Evolutionary conservation across 2,329 filamentous ascomycete genomes (phyloP).

Genomic region (Colletotrichum godetiae): DNA sequence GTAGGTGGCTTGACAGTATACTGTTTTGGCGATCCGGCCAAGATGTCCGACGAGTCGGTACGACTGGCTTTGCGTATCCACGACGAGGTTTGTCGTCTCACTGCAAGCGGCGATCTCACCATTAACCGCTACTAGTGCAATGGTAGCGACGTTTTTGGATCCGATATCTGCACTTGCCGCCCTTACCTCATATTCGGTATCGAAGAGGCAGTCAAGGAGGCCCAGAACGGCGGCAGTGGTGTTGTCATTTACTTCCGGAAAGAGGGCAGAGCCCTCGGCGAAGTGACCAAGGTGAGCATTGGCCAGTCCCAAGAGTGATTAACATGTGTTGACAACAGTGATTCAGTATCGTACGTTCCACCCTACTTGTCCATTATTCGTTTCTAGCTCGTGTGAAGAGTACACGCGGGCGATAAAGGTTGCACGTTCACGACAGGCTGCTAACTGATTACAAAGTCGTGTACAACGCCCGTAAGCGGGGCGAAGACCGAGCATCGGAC

Average conservation of each 20-base stretch:
- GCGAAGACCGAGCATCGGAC: constrained; percentile 83
- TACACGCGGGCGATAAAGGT: not conserved
- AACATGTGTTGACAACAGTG: constrained; percentile 44
- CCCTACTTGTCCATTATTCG: not conserved
- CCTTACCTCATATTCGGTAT: constrained; percentile 98
- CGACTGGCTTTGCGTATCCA: constrained; percentile 86
- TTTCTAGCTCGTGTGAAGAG: not conserved
- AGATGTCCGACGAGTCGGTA: constrained; percentile 88
- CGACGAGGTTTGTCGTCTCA: constrained; percentile 61
- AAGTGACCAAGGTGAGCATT: constrained; percentile 87
- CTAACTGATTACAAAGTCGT: constrained; percentile 55
- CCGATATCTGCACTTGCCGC: constrained; percentile 96
- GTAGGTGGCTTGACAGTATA: constrained; percentile 90
- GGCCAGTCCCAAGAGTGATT: not conserved
- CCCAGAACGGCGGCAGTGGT: constrained; percentile 91
- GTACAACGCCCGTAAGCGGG: constrained; percentile 85
- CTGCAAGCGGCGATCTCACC: not conserved
- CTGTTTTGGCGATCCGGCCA: constrained; percentile 94
- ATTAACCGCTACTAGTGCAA: constrained; percentile 71
- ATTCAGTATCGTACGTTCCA: constrained; percentile 58
- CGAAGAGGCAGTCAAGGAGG: constrained; percentile 96
- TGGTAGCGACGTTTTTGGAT: constrained; percentile 96
- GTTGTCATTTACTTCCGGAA: constrained; percentile 99
- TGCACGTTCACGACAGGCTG: not conserved
- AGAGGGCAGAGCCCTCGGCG: constrained; percentile 92